A percentile compares a stretch with the other conserved stretches of the same genome.
These are phyloP conservation scores for Sambucus nigra DNA, from an alignment of 129 eudicot genomes.

Conservation along the genomic window DNA sequence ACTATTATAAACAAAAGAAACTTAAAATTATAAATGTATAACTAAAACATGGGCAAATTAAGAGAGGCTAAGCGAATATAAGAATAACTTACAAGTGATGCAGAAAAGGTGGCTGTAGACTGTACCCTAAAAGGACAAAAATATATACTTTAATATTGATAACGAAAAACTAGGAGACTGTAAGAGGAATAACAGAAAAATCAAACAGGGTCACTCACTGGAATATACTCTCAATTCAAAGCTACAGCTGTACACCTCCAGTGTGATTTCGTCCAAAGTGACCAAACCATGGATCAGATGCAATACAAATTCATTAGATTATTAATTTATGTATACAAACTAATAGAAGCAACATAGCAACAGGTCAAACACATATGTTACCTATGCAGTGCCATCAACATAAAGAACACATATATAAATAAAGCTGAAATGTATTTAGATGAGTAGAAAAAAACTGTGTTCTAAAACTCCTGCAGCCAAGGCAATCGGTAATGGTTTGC, in stretches of 20 bases:
- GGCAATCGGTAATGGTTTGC: too few relatives aligned
- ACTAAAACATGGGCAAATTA: too few relatives aligned
- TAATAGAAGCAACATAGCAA: slow-evolving; percentile 9
- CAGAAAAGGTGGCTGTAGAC: background rate
- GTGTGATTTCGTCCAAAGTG: slow-evolving; percentile 41
- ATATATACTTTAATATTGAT: slow-evolving; percentile 3
- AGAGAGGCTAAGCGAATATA: too few relatives aligned
- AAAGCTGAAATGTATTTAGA: too few relatives aligned
- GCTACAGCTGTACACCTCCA: slow-evolving; percentile 46
- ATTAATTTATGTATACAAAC: slow-evolving; percentile 7
- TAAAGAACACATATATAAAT: too few relatives aligned
- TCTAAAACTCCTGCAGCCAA: too few relatives aligned
- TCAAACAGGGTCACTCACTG: slow-evolving; percentile 29
- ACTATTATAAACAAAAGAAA: too few relatives aligned
- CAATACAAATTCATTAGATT: slow-evolving; percentile 41
- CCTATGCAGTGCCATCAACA: background rate
- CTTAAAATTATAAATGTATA: too few relatives aligned
- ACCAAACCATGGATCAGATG: slow-evolving; percentile 66
- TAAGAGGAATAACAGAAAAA: background rate
- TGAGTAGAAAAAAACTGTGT: too few relatives aligned
- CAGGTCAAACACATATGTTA: background rate
- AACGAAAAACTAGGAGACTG: background rate
- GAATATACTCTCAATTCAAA: slow-evolving; percentile 12
- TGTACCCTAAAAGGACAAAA: background rate
- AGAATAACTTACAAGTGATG: background rate